These are phyloP conservation scores for Sherardia arvensis DNA, from an alignment of 257 asterid species.

Conservation along the genomic window DNA sequence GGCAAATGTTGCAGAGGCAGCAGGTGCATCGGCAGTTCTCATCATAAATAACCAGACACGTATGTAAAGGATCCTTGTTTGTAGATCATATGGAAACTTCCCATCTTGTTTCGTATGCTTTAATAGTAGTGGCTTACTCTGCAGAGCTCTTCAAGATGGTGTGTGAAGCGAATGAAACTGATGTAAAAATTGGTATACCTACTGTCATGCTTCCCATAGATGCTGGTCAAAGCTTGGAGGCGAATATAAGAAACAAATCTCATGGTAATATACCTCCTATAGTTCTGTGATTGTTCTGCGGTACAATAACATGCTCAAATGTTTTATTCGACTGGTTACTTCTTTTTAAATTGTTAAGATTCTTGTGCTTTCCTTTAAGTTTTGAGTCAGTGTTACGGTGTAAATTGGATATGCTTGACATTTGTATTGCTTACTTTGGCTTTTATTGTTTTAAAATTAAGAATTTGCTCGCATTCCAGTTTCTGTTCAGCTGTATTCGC, in stretches of 20 bases:
- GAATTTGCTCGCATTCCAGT: slow-evolving; percentile 38
- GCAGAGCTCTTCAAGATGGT: slow-evolving; percentile 99
- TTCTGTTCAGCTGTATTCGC: slow-evolving; percentile 82
- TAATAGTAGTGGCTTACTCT: slow-evolving; percentile 6
- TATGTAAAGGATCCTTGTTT: not conserved
- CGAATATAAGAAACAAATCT: slow-evolving; percentile 38
- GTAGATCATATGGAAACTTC: not conserved
- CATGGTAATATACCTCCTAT: slow-evolving; percentile 31
- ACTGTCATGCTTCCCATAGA: slow-evolving; percentile 92
- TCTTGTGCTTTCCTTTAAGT: not conserved
- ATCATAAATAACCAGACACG: slow-evolving; percentile 80
- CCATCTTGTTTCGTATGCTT: not conserved
- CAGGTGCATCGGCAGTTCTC: slow-evolving; percentile 85
- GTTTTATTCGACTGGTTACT: slow-evolving; percentile 1
- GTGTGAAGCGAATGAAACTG: slow-evolving; percentile 69
- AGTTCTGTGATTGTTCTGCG: not conserved
- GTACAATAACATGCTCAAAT: not conserved
- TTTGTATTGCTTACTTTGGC: slow-evolving; percentile 10
- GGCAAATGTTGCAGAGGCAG: slow-evolving; percentile 75
- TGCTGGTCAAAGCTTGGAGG: slow-evolving; percentile 68
- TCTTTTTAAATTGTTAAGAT: slow-evolving; percentile 1
- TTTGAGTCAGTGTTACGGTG: not conserved
- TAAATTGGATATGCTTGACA: not conserved
- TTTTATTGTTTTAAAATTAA: not conserved
- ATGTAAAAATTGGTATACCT: slow-evolving; percentile 58